phyloP scores from a whole-genome alignment of 768 basidiomycete genomes.

The Mycena pura region DNA sequence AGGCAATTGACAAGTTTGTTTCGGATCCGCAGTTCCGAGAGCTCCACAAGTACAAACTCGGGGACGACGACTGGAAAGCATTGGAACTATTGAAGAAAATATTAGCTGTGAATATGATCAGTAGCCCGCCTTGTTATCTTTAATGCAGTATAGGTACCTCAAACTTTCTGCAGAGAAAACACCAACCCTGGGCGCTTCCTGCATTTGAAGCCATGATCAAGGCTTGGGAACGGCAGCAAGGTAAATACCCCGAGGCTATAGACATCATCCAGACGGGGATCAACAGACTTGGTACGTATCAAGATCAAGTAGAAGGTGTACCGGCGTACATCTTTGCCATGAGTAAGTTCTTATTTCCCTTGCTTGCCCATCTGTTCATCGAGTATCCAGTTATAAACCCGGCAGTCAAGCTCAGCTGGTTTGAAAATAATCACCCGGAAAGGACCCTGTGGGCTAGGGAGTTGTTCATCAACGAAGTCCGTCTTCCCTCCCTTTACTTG shows the following conservation, averaged over 20 bases:
- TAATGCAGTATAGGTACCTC: too few species aligned
- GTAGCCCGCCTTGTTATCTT: too few species aligned
- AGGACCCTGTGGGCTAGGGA: background rate
- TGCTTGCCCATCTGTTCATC: background rate
- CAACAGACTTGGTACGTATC: conserved; percentile 12
- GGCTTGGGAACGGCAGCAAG: conserved; percentile 5
- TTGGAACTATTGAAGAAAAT: conserved; percentile 31
- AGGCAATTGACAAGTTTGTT: conserved; percentile 34
- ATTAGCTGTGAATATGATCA: conserved; percentile 34
- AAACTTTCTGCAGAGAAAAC: too few species aligned
- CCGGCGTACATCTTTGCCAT: conserved; percentile 1
- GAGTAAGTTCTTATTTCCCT: background rate
- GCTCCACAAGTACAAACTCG: conserved; percentile 28
- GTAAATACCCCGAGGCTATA: background rate
- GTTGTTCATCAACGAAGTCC: background rate
- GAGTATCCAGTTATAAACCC: background rate
- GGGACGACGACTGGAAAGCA: conserved; percentile 32
- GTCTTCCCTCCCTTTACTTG: too few species aligned
- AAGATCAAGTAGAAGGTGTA: background rate
- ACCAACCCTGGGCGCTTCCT: too few species aligned
- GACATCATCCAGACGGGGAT: conserved; percentile 7
- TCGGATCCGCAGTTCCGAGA: conserved; percentile 29
- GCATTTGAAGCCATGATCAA: conserved; percentile 15
- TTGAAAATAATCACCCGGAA: background rate
- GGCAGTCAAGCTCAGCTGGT: background rate